Base-by-base conservation (phyloP, 352 stramenopile genomes). In the Blastocystis sp. region DNA sequence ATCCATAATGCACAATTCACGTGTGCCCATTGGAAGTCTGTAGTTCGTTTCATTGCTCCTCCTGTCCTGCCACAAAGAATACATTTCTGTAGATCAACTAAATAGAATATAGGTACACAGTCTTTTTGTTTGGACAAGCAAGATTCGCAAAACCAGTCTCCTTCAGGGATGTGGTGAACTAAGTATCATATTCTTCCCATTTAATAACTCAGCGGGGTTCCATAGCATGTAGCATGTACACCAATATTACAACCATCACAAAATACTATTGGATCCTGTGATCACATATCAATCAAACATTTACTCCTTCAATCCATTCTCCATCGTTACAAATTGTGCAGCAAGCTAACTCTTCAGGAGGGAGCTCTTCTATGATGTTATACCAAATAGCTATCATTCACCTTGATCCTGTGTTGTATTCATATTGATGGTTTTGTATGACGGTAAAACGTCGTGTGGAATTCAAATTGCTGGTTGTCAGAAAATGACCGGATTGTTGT, bases 231-330 rank as follows among this genome's bases (percentile, higher is more conserved):
- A 3, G 66, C n/a, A 22, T 89, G 78, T 24, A 79, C 66, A 56
- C 78, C 78, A 62, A 89, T 89, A 78, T 89, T 64, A 57, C 78
- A 89, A 17, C 78, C 78, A 30, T 89, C 78, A 44, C 78, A 89
- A 44, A 89, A 89, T 15, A 89, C 78, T n/a, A 89, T 89, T 13
- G 78, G 78, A 89, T 89, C 78, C 73, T 84, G 68, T 17, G 19
- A 64, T 84, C 19, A 35, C 30, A 33, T 15, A 19, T 64, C 27
- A 19, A 17, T 6, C 22, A 24, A 66, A 24, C 2, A 7, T 27
- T 42, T 44, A 84, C 73, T 57, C 78, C 78, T 48, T 89, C 78
- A 19, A 79, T 89, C 78, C 78, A 89, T 33, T 89, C 78, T 48
- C 78, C 78, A 37, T 89, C 78, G 33, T 89, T 79, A 48, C 78